These are phyloP conservation scores for Graphiopsis chlorocephala DNA, from an alignment of 2,329 filamentous ascomycete species.

Conservation along the genomic window DNA sequence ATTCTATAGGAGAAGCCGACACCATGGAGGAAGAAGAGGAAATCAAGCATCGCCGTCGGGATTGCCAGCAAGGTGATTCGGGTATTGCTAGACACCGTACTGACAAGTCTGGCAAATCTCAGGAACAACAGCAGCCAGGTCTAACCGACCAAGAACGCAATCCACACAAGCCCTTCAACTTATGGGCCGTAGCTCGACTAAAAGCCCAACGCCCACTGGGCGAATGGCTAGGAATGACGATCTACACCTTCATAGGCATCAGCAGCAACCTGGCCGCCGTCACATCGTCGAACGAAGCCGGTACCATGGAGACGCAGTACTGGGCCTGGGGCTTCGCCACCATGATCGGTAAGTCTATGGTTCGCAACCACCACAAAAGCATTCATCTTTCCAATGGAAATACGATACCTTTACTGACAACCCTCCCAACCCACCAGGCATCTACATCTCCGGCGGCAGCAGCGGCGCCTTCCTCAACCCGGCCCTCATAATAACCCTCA, in stretches of 20 bases:
- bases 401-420: neutral
- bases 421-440: slow-evolving; percentile 27
- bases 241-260: slow-evolving; percentile 25
- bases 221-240: slow-evolving; percentile 54
- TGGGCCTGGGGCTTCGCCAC: slow-evolving; percentile 53
- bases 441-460: slow-evolving; percentile 43
- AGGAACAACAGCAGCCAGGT: neutral
- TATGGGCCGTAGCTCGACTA: slow-evolving; percentile 55
- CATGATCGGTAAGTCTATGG: slow-evolving; percentile 37
- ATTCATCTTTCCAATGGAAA: neutral
- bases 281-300: slow-evolving; percentile 37
- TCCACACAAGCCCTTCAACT: slow-evolving; percentile 29
- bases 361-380: neutral
- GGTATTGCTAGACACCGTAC: neutral
- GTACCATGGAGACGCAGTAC: slow-evolving; percentile 25
- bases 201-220: slow-evolving; percentile 59
- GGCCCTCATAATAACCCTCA: slow-evolving; percentile 41
- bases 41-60: slow-evolving; percentile 4
- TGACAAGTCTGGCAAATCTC: neutral
- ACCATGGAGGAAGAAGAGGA: slow-evolving; percentile 11
- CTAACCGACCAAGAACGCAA: neutral
- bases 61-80: neutral
- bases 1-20: slow-evolving; percentile 14
- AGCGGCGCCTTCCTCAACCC: slow-evolving; percentile 43
- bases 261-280: slow-evolving; percentile 35